Conservation (phyloP, 2,329 filamentous ascomycete genomes). For the Sporothrix phasma region DNA sequence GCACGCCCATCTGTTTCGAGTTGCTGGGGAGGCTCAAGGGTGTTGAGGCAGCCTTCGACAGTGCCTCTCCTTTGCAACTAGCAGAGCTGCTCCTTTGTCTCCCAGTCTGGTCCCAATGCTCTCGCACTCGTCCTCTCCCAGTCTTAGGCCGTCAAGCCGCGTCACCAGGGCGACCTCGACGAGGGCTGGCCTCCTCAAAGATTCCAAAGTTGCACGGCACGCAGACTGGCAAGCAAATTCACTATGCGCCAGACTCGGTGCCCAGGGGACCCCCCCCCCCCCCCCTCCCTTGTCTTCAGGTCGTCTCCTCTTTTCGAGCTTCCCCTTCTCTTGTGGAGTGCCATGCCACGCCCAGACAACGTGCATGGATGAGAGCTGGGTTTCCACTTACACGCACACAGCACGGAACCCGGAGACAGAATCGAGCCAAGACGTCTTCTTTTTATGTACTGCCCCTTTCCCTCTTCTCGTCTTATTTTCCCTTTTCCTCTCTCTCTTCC, state of each 20-base stretch:
- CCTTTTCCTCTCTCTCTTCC: conserved; percentile 24
- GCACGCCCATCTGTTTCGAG: conserved; percentile 33
- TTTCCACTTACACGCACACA: conserved; percentile 3
- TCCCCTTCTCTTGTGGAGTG: not conserved
- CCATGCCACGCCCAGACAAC: not conserved
- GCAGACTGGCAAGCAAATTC: not conserved
- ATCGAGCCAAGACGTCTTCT: conserved; percentile 18
- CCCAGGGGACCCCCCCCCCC: not conserved
- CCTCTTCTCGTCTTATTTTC: conserved; percentile 13
- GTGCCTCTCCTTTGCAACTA: not conserved
- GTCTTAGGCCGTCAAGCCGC: not conserved
- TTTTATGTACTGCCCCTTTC: conserved; percentile 20
- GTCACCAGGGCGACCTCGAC: not conserved
- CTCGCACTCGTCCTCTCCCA: not conserved
- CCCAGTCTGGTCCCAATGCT: not conserved
- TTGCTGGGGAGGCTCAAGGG: conserved; percentile 14
- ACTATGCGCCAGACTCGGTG: conserved; percentile 8
- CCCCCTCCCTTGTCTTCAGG: too few species aligned
- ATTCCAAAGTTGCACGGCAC: not conserved
- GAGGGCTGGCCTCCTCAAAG: not conserved
- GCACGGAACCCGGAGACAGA: conserved; percentile 8
- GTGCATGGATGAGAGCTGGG: conserved; percentile 17
- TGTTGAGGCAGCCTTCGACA: not conserved
- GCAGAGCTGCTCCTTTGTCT: not conserved
- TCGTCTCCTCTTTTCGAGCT: conserved; percentile 5